These are phyloP conservation scores for Helianthus annuus DNA, from an alignment of 129 eudicot genomes.

Conservation along the genomic window DNA sequence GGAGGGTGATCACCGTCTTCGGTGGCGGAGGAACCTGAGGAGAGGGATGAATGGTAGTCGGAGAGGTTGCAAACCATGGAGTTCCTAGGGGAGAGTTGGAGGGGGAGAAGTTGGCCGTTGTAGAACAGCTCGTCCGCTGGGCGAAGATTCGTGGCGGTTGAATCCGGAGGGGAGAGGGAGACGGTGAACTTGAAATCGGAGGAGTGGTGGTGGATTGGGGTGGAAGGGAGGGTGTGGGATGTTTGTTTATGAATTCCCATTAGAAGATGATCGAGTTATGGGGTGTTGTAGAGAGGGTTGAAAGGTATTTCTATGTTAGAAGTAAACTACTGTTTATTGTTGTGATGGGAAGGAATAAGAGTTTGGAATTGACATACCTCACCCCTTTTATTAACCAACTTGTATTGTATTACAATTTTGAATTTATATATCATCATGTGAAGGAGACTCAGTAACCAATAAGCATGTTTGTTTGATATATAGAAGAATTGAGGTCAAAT, in stretches of 20 bases:
- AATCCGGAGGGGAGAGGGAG: conserved; percentile 64
- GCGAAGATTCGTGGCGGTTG: conserved; percentile 52
- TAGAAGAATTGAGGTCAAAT: too few species aligned
- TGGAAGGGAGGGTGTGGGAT: conserved; percentile 74
- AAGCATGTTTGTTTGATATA: too few species aligned
- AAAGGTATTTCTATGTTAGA: background rate
- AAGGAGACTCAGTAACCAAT: too few species aligned
- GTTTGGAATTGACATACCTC: conserved; percentile 36
- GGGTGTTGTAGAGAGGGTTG: background rate
- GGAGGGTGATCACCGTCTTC: conserved; percentile 42
- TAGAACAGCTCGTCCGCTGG: conserved; percentile 96
- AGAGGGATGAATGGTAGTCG: conserved; percentile 50
- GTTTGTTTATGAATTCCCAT: background rate
- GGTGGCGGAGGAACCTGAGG: conserved; percentile 60
- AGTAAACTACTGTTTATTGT: conserved; percentile 14
- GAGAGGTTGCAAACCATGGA: conserved; percentile 58
- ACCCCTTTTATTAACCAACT: background rate
- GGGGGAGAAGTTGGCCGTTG: conserved; percentile 94
- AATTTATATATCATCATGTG: too few species aligned
- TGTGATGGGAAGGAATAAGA: conserved; percentile 61
- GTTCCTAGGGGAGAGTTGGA: conserved; percentile 72
- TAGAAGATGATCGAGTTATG: background rate
- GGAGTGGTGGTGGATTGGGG: conserved; percentile 76
- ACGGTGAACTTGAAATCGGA: conserved; percentile 85
- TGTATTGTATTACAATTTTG: background rate